These are phyloP conservation scores for Trichosporon faecale DNA, from an alignment of 1,284 basidiomycete genomes.

Conservation along the genomic window DNA sequence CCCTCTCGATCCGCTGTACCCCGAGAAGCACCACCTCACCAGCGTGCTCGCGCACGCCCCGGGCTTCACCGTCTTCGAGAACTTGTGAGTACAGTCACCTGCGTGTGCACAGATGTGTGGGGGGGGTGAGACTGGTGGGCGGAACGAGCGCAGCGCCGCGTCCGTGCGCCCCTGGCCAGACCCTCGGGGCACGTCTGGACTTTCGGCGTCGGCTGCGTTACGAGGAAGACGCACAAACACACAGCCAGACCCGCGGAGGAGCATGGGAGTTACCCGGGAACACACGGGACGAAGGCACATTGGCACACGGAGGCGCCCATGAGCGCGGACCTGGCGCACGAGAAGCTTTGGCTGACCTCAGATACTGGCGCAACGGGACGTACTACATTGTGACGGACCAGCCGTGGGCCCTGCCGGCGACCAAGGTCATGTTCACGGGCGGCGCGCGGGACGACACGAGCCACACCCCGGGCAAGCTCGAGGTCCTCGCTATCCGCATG, in stretches of 20 bases:
- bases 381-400: conserved; percentile 45
- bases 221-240: not conserved
- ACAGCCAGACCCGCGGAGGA: too few species aligned
- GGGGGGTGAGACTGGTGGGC: too few species aligned
- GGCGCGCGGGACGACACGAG: conserved; percentile 11
- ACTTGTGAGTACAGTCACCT: conserved; percentile 26
- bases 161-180: not conserved
- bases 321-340: too few species aligned
- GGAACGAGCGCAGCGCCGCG: not conserved
- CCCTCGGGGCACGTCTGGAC: not conserved
- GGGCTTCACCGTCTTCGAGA: conserved; percentile 37
- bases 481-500: conserved; percentile 23
- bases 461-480: not conserved
- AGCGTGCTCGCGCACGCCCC: conserved; percentile 33
- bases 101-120: too few species aligned
- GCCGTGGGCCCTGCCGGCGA: conserved; percentile 59
- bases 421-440: conserved; percentile 51
- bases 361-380: conserved; percentile 37
- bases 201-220: not conserved
- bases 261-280: too few species aligned
- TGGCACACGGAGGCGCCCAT: too few species aligned
- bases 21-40: conserved; percentile 12
- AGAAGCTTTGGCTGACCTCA: too few species aligned
- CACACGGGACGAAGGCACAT: too few species aligned
- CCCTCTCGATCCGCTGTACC: not conserved